Evolutionary conservation across 2,329 filamentous ascomycete genomes (phyloP).

Genomic region (Metarhizium robertsii): DNA sequence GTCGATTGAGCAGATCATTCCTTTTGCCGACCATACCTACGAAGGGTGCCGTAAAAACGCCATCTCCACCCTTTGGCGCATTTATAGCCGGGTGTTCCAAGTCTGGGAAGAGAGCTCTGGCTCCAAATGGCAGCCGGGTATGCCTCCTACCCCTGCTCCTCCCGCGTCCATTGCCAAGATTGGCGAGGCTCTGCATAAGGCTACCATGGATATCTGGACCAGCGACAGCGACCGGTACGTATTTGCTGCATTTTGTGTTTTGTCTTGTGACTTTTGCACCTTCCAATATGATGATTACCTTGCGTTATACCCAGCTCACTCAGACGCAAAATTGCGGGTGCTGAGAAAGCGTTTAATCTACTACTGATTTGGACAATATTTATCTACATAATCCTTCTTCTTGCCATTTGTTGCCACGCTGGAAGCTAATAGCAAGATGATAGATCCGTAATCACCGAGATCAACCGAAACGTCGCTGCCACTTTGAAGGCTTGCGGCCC

Average conservation of each 20-base stretch:
- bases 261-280: constrained; percentile 4
- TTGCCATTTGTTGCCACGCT: neutral
- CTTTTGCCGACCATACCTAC: constrained; percentile 79
- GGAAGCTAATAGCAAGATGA: neutral
- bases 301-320: constrained; percentile 99
- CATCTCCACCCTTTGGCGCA: constrained; percentile 84
- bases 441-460: constrained; percentile 83
- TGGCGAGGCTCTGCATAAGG: constrained; percentile 73
- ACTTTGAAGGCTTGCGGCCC: constrained; percentile 88
- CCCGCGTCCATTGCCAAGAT: constrained; percentile 73
- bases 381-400: constrained; percentile 3
- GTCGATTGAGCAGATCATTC: constrained; percentile 71
- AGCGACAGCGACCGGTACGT: constrained; percentile 93
- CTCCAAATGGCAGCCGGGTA: constrained; percentile 80
- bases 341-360: constrained; percentile 64
- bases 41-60: constrained; percentile 91
- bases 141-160: constrained; percentile 75
- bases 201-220: constrained; percentile 76
- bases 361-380: constrained; percentile 18
- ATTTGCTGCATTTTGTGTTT: neutral
- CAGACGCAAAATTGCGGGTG: constrained; percentile 80
- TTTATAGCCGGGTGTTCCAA: constrained; percentile 84
- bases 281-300: constrained; percentile 68
- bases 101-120: constrained; percentile 67
- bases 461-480: constrained; percentile 87